Conservation (phyloP, 1,284 basidiomycete genomes). For the Rhodofomes roseus region DNA sequence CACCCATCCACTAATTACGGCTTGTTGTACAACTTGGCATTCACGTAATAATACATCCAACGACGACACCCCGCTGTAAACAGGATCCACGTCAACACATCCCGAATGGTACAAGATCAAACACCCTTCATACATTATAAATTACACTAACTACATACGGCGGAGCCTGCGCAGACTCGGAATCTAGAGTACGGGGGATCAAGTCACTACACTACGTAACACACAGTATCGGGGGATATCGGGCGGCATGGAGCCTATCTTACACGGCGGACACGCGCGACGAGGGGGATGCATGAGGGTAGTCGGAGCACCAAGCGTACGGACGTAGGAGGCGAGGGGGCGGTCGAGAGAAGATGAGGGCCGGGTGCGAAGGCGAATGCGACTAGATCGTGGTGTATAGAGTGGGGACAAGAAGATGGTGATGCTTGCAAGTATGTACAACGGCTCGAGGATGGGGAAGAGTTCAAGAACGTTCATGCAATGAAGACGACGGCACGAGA, state of each 20-base stretch:
- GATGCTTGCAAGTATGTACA: not conserved
- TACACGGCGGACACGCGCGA: not conserved
- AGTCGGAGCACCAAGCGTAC: not conserved
- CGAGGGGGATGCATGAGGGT: not conserved
- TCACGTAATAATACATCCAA: no score
- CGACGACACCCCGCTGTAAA: no score
- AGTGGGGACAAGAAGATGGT: not conserved
- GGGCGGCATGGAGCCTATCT: not conserved
- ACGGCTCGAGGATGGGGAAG: not conserved
- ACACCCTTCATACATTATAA: not conserved
- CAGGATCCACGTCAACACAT: no score
- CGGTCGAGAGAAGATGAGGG: not conserved
- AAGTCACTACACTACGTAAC: not conserved
- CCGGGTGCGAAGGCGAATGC: not conserved
- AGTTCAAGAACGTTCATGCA: not conserved
- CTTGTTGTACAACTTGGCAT: no score
- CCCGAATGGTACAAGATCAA: not conserved
- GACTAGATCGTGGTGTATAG: no score
- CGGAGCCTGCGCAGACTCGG: not conserved
- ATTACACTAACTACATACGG: not conserved
- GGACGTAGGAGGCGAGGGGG: not conserved
- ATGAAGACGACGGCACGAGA: not conserved
- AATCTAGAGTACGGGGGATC: not conserved
- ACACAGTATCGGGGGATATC: not conserved
- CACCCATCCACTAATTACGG: no score